Evolutionary conservation across 1,284 basidiomycete species (phyloP).

Genomic region (Ganoderma lingzhi): DNA sequence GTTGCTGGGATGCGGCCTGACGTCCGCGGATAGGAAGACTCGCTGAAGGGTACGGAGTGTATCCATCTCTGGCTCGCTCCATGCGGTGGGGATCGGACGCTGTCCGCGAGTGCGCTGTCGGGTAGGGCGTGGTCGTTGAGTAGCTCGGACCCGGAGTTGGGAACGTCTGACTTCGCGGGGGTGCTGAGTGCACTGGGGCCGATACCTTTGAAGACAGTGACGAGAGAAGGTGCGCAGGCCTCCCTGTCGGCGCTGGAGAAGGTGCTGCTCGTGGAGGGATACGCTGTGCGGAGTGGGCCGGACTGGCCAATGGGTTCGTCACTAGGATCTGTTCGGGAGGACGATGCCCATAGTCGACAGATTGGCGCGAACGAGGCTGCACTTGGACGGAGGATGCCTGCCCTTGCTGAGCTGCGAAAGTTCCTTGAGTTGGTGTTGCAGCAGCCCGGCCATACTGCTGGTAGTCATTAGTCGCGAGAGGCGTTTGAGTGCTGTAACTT

Average conservation of each 20-base stretch:
- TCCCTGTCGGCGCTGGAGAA: constrained; percentile 37
- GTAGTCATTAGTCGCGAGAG: constrained; percentile 22
- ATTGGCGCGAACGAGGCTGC: constrained; percentile 23
- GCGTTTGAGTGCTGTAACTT: constrained; percentile 26
- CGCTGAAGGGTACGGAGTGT: constrained; percentile 25
- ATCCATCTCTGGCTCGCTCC: constrained; percentile 7
- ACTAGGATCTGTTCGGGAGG: constrained; percentile 21
- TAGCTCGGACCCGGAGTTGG: constrained; percentile 23
- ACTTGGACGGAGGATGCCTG: constrained; percentile 9
- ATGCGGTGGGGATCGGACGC: constrained; percentile 39
- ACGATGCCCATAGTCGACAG: constrained; percentile 28
- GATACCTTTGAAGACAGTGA: constrained; percentile 31
- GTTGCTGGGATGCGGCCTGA: constrained; percentile 28
- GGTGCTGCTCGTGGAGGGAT: constrained; percentile 39
- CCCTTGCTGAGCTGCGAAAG: constrained; percentile 10
- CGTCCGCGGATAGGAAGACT: constrained; percentile 31
- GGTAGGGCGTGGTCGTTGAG: constrained; percentile 17
- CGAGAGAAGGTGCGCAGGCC: constrained; percentile 27
- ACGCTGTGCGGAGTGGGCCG: constrained; percentile 21
- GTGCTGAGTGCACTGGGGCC: constrained; percentile 26
- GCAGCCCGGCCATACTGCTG: constrained; percentile 21
- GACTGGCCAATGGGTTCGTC: constrained; percentile 20
- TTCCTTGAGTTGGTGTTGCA: constrained; percentile 14
- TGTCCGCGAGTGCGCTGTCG: constrained; percentile 35
- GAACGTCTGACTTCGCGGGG: constrained; percentile 36